Percentiles rank a stretch among this genome's conserved stretches.
These are phyloP conservation scores for Aspergillus mulundensis DNA, from an alignment of 495 filamentous ascomycete species.

Conservation along the genomic window DNA sequence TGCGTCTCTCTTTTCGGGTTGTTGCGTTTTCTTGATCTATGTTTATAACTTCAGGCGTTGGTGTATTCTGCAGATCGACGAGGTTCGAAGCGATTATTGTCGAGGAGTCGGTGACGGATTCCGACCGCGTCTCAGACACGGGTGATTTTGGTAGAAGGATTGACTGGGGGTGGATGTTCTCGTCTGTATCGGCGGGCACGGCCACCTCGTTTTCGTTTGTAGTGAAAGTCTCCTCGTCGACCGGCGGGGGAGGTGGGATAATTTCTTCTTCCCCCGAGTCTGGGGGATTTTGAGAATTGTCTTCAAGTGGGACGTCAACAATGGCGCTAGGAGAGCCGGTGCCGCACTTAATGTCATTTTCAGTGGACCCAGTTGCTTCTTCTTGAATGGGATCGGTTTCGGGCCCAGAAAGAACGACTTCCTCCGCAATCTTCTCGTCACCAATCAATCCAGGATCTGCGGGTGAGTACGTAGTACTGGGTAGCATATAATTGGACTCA, in stretches of 20 bases:
- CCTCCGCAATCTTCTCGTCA: slow-evolving; percentile 9
- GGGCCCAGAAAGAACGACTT: slow-evolving; percentile 23
- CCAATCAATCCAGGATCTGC: background rate
- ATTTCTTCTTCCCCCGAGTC: slow-evolving; percentile 26
- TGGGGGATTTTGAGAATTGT: slow-evolving; percentile 25
- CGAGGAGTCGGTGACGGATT: slow-evolving; percentile 18
- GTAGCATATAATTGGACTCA: slow-evolving; percentile 19
- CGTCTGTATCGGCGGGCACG: slow-evolving; percentile 7
- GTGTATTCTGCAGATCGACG: slow-evolving; percentile 17
- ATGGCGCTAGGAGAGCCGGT: slow-evolving; percentile 34
- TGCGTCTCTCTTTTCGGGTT: slow-evolving; percentile 43
- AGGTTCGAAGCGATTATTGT: slow-evolving; percentile 9
- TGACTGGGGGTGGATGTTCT: slow-evolving; percentile 15
- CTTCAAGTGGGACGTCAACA: slow-evolving; percentile 31
- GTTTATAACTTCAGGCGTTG: slow-evolving; percentile 19
- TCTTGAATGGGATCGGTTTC: slow-evolving; percentile 24
- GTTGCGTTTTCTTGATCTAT: slow-evolving; percentile 15
- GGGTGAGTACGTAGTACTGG: slow-evolving; percentile 10
- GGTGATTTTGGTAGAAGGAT: slow-evolving; percentile 21
- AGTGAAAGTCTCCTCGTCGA: slow-evolving; percentile 16
- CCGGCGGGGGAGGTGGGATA: slow-evolving; percentile 21
- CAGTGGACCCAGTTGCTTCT: slow-evolving; percentile 23
- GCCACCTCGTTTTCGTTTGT: slow-evolving; percentile 19
- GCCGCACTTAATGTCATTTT: slow-evolving; percentile 30
- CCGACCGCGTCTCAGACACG: slow-evolving; percentile 16